These are phyloP conservation scores for Calophaca sinica DNA, from an alignment of 306 rosid species.

Conservation along the genomic window DNA sequence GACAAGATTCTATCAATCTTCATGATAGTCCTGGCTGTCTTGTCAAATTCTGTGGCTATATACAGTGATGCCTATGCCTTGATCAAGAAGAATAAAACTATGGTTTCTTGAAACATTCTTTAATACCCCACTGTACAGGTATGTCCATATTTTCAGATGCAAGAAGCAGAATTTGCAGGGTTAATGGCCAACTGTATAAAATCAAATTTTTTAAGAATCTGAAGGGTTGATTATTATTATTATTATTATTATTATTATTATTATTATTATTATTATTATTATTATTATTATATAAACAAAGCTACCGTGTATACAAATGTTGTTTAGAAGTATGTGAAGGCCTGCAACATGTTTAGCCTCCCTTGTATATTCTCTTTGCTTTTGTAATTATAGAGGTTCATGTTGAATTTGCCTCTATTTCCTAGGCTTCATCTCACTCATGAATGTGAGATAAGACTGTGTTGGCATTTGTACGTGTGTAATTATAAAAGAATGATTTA, in stretches of 20 bases:
- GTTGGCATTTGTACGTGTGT: not conserved
- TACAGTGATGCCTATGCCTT: conserved; percentile 74
- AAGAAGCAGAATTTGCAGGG: conserved; percentile 18
- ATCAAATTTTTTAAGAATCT: conserved; percentile 30
- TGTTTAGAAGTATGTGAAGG: conserved; percentile 27
- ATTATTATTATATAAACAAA: conserved; percentile 26
- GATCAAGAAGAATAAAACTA: conserved; percentile 53
- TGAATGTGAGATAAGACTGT: not conserved
- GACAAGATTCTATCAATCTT: conserved; percentile 66
- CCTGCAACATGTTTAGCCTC: conserved; percentile 31
- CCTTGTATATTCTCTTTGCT: conserved; percentile 22
- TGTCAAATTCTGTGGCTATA: conserved; percentile 75
- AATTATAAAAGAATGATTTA: not conserved
- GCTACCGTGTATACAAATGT: conserved; percentile 40
- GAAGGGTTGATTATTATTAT: conserved; percentile 29
- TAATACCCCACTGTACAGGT: not conserved
- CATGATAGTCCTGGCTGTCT: conserved; percentile 76
- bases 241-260: too few species aligned
- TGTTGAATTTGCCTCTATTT: not conserved
- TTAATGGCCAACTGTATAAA: conserved; percentile 23
- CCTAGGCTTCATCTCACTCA: not conserved
- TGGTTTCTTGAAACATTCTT: conserved; percentile 40
- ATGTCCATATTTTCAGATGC: conserved; percentile 31
- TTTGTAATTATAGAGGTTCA: not conserved
- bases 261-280: too few species aligned